Base-by-base conservation (phyloP, 805 yeast genomes). In the Pichia rugopelliculosa region DNA sequence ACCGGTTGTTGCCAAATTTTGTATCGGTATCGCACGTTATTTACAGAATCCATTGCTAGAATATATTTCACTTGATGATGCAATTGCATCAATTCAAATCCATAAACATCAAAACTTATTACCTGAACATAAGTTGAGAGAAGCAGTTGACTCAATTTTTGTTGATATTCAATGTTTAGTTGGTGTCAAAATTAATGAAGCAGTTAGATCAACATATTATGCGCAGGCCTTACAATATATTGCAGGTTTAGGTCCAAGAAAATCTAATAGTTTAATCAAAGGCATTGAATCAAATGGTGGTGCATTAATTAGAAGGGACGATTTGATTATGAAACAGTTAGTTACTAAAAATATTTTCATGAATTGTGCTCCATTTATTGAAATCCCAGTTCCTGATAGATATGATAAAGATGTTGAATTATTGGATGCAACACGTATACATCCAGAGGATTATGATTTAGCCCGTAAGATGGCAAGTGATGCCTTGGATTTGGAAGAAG, bases 401-500 rank as follows among this genome's bases (percentile, higher is more conserved):
- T 72, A 68, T 36, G 74, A 76, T 42, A 82, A 80, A 49, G 69
- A 78, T n/a, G 76, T 84, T 33, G 97, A 91, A 59, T 72, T 84
- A 39, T 74, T 93, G 56, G 99, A 93, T 65, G 90, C 93, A 44
- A 93, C 99, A 0, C 79, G 99, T 69, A 89, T 93, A 41, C 99
- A 93, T 59, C 98, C 98, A 8, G 98, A 93, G 66, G 99, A 93
- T 68, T 93, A 93, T 64, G 96, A 87, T 54, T 74, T 93, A 56
- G 98, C 97, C 3, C 79, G 93, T 44, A 93, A 93, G 64, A 93
- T 93, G 90, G 98, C 97, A 8, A 93, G 96, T 1, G 99, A 93
- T 71, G 98, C 99, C 2, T 74, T 93, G 54, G 99, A 91, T 62
- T 76, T 90, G 54, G 96, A 89, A 58, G 99, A 95, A 59, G 98